Conservation (phyloP, 805 yeast genomes). For the Saccharomycopsis fermentans region DNA sequence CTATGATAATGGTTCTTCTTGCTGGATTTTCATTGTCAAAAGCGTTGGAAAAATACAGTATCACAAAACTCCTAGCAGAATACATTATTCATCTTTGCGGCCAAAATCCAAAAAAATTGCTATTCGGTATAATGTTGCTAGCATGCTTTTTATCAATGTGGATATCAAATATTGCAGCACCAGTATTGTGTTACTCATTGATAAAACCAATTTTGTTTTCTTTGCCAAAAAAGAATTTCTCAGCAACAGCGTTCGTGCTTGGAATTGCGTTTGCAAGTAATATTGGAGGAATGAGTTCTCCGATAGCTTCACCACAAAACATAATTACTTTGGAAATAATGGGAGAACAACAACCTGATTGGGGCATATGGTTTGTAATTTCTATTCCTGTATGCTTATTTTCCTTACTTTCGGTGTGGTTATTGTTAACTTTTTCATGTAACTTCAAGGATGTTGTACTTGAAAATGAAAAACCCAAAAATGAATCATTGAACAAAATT, state of each 20-base stretch:
- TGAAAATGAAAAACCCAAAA: constrained; percentile 47
- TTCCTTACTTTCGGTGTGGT: constrained; percentile 61
- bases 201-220: constrained; percentile 85
- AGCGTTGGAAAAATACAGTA: constrained; percentile 80
- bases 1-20: constrained; percentile 76
- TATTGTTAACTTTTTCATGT: constrained; percentile 56
- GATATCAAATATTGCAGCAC: constrained; percentile 96
- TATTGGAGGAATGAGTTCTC: constrained; percentile 95
- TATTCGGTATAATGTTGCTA: constrained; percentile 75
- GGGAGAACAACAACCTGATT: constrained; percentile 56
- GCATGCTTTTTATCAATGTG: constrained; percentile 85
- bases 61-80: constrained; percentile 80
- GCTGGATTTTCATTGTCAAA: constrained; percentile 97
- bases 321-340: constrained; percentile 81
- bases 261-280: constrained; percentile 93
- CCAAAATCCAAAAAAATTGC: constrained; percentile 67
- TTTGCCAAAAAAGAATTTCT: constrained; percentile 64
- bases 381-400: constrained; percentile 68
- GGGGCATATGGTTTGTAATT: constrained; percentile 91
- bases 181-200: constrained; percentile 83
- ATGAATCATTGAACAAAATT: constrained; percentile 55
- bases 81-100: constrained; percentile 76
- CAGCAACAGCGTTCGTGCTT: constrained; percentile 73
- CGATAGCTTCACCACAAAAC: constrained; percentile 95
- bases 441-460: constrained; percentile 31